Percentiles rank a stretch among this genome's conserved stretches.
phyloP scores from a whole-genome alignment of 495 filamentous ascomycete genomes.

The Annulohypoxylon stygium region DNA sequence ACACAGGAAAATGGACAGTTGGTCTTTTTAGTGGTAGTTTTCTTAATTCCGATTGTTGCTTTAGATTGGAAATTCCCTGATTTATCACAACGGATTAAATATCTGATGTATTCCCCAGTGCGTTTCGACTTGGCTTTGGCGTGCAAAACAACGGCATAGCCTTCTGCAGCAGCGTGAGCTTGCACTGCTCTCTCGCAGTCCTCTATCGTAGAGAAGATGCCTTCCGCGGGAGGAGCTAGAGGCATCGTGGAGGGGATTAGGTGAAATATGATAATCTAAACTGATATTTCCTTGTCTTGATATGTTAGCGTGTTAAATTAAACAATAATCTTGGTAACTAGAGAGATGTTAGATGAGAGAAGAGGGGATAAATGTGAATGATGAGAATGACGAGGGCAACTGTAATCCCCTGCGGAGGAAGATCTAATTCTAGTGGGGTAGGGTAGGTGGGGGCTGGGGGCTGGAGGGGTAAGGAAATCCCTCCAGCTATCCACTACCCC shows the following conservation, averaged over 20 bases:
- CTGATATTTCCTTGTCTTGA: background rate
- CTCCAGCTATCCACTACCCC: background rate
- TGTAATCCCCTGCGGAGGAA: constrained; percentile 40
- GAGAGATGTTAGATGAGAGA: background rate
- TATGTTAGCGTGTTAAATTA: background rate
- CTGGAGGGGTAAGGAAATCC: too few species aligned
- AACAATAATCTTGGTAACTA: background rate
- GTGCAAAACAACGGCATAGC: constrained; percentile 48
- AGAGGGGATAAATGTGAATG: constrained; percentile 1
- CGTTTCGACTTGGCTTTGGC: constrained; percentile 48
- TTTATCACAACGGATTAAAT: constrained; percentile 51
- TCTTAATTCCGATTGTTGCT: constrained; percentile 46
- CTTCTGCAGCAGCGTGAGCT: constrained; percentile 47
- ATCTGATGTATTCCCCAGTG: constrained; percentile 49
- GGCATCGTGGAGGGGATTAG: constrained; percentile 33
- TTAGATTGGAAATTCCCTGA: constrained; percentile 50
- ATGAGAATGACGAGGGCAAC: constrained; percentile 27
- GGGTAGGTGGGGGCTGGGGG: background rate
- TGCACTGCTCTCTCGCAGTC: constrained; percentile 45
- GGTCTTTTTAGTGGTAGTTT: constrained; percentile 50
- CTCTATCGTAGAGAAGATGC: constrained; percentile 44
- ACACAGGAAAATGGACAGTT: constrained; percentile 50
- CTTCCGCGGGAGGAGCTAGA: constrained; percentile 48
- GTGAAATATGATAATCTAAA: constrained; percentile 1
- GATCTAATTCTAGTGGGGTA: constrained; percentile 28